phyloP scores from a whole-genome alignment of 257 asterid genomes.

The Catharanthus roseus region DNA sequence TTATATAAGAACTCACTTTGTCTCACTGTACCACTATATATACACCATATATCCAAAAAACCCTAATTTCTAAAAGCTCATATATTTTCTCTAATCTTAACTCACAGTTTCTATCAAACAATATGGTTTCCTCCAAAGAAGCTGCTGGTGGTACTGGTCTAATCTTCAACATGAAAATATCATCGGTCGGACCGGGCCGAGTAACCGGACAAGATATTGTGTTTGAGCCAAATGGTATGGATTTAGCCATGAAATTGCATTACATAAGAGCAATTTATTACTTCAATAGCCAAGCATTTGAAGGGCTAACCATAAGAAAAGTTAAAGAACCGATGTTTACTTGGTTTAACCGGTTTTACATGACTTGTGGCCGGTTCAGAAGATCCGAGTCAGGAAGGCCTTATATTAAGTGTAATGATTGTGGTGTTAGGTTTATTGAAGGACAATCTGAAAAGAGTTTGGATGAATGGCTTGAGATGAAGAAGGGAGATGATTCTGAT shows the following conservation, averaged over 20 bases:
- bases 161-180: constrained; percentile 46
- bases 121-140: constrained; percentile 40
- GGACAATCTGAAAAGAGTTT: constrained; percentile 51
- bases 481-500: constrained; percentile 9
- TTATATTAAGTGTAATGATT: constrained; percentile 72
- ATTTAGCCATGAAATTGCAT: constrained; percentile 85
- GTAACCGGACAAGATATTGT: constrained; percentile 37
- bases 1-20: neutral
- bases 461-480: constrained; percentile 62
- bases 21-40: neutral
- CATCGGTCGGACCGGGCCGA: constrained; percentile 77
- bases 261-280: constrained; percentile 61
- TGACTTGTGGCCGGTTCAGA: constrained; percentile 55
- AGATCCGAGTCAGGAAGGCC: constrained; percentile 61
- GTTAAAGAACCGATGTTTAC: constrained; percentile 65
- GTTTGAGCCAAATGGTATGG: constrained; percentile 53
- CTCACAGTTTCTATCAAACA: neutral
- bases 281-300: constrained; percentile 45
- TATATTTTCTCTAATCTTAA: too few relatives aligned
- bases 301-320: constrained; percentile 33
- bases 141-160: too few relatives aligned
- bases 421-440: constrained; percentile 69
- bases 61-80: neutral
- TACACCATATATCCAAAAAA: too few relatives aligned
- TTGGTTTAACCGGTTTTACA: constrained; percentile 41